Percentiles rank a stretch among this genome's conserved stretches.
Evolutionary conservation across 2,329 filamentous ascomycete species (phyloP).

Genomic region (Fusarium chuoi): DNA sequence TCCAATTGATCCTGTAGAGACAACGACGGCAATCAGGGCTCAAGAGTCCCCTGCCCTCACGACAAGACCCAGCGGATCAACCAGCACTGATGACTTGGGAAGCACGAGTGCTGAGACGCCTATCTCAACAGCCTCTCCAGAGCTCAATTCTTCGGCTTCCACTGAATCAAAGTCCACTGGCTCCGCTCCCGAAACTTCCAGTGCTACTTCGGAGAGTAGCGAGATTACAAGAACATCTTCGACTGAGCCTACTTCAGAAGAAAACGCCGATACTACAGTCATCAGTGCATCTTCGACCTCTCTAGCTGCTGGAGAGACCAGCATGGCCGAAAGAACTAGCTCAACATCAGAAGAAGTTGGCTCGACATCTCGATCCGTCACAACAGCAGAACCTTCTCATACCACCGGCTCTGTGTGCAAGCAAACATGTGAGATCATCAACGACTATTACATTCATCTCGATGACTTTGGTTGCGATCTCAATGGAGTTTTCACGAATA

Average conservation of each 20-base stretch:
- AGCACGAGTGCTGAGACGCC: neutral
- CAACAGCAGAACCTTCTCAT: neutral
- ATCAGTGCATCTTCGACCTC: neutral
- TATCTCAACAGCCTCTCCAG: neutral
- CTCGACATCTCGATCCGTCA: neutral
- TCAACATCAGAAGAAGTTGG: neutral
- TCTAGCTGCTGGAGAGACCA: neutral
- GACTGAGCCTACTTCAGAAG: neutral
- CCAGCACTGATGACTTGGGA: too few relatives aligned
- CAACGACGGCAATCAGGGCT: neutral
- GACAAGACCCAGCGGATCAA: neutral
- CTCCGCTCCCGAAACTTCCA: neutral
- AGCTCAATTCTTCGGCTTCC: neutral
- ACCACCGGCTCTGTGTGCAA: neutral
- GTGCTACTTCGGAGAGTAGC: neutral
- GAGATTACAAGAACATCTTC: too few relatives aligned
- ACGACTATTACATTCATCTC: neutral
- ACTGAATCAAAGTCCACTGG: neutral
- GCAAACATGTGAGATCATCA: neutral
- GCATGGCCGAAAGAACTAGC: neutral
- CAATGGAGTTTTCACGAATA: neutral
- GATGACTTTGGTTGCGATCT: conserved; percentile 1
- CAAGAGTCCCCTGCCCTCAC: neutral
- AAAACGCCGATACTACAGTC: neutral
- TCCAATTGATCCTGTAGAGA: neutral